Conservation (phyloP, 2,329 filamentous ascomycete genomes). For the Fusarium abutilonis region DNA sequence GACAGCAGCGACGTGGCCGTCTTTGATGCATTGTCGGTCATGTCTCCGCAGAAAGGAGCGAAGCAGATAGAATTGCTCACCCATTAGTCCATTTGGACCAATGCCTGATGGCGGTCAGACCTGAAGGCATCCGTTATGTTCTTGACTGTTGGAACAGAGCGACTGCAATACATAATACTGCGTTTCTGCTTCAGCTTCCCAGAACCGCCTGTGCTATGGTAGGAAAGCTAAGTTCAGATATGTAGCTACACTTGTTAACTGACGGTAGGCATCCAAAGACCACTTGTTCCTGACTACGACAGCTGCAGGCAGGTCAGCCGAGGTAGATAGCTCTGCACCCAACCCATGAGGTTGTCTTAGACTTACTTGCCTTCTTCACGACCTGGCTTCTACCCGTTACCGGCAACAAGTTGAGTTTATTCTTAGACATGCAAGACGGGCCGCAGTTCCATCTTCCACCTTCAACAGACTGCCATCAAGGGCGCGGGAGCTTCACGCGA, state of each 20-base stretch:
- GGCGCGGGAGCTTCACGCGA: background rate
- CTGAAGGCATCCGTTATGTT: slow-evolving; percentile 31
- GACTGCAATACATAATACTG: background rate
- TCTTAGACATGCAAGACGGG: slow-evolving; percentile 31
- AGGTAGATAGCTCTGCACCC: slow-evolving; percentile 12
- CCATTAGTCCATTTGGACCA: slow-evolving; percentile 23
- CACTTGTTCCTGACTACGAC: slow-evolving; percentile 32
- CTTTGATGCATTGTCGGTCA: background rate
- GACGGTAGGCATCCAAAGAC: no score
- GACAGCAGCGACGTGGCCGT: slow-evolving; percentile 33
- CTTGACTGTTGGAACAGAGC: no score
- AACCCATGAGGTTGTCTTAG: slow-evolving; percentile 14
- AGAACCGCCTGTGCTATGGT: background rate
- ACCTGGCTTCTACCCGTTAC: background rate
- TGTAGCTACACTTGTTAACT: slow-evolving; percentile 12
- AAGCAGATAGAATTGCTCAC: slow-evolving; percentile 20
- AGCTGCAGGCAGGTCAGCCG: slow-evolving; percentile 19
- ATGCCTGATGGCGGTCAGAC: slow-evolving; percentile 43
- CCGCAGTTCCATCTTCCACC: slow-evolving; percentile 26
- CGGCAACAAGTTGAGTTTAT: slow-evolving; percentile 23
- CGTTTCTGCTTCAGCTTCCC: background rate
- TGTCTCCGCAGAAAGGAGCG: slow-evolving; percentile 2
- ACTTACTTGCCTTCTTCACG: slow-evolving; percentile 10
- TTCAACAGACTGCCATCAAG: background rate
- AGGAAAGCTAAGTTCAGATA: background rate